Conservation (phyloP, 352 stramenopile species). For the Globisporangium irregulare region DNA sequence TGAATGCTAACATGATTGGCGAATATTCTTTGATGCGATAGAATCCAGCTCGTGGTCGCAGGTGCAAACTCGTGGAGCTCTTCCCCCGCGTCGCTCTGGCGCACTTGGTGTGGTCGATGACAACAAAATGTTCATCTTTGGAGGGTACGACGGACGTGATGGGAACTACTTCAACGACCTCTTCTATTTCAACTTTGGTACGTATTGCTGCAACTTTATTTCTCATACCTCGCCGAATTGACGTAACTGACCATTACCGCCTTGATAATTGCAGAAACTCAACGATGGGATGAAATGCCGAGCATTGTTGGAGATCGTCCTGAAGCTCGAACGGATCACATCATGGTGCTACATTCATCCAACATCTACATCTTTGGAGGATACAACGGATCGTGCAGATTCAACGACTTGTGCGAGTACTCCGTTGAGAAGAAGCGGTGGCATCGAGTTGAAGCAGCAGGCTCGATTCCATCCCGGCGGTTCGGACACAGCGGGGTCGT, state of each 20-base stretch:
- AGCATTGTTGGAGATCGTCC: constrained; percentile 55
- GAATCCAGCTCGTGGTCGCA: constrained; percentile 68
- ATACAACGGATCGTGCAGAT: constrained; percentile 81
- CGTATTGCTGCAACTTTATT: not conserved
- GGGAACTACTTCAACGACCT: constrained; percentile 90
- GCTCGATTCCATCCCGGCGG: constrained; percentile 52
- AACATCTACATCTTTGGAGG: constrained; percentile 88
- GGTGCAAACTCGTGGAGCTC: constrained; percentile 54
- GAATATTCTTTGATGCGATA: constrained; percentile 6
- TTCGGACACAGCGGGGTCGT: constrained; percentile 86
- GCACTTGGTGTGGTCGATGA: constrained; percentile 78
- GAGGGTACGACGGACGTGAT: constrained; percentile 86
- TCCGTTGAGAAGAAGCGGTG: constrained; percentile 56
- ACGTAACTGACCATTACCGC: not conserved
- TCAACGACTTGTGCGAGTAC: constrained; percentile 83
- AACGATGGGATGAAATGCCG: constrained; percentile 79
- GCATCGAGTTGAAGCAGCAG: constrained; percentile 43
- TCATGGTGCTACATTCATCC: constrained; percentile 76
- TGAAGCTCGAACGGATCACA: constrained; percentile 82
- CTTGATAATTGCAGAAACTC: constrained; percentile 24
- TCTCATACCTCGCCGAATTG: not conserved
- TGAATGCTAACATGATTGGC: not conserved
- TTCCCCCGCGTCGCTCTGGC: constrained; percentile 72
- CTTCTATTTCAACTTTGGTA: constrained; percentile 86
- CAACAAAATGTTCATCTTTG: constrained; percentile 88